Base-by-base conservation (phyloP, 2,329 filamentous ascomycete species). In the Talaromyces rugulosus region DNA sequence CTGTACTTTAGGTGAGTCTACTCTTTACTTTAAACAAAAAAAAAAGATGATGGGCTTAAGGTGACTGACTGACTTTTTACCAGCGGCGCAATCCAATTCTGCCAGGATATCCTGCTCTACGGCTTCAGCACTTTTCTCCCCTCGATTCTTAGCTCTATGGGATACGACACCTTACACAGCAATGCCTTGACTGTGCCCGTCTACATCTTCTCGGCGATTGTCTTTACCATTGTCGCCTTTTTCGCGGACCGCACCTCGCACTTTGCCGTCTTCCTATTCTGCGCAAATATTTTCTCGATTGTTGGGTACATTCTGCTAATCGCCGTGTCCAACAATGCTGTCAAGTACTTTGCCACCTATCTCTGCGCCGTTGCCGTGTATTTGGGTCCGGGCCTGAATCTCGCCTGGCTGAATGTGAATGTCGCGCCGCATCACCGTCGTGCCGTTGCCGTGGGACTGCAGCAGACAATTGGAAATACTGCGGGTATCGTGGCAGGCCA, bases 121-220 rank as follows among this genome's bases (percentile, higher is more conserved):
- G 83, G 83, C n/a, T 85, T 86, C 70, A 81, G 78, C 65, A 85
- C 82, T 9, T 86, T 86, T 68, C 72, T 85, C 4, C 85, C 85
- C 2, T 80, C 80, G 1, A 86, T 87, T 65, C 75, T 86, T 55
- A 74, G 78, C 50, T 76, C 75, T 34, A 80, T 85, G 70, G 82
- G 83, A 2, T 85, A 83, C 66, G 71, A 75, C 42, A 77, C 76
- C n/a, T 72, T 85, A 23, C 74, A 81, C 65, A 79, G 80, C 11
- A 82, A 86, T 61, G 80, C 82, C 40, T 72, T 86, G 36, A 85
- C 82, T 4, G 81, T 86, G 0, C 84, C 84, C 0, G 82, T 85
- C n/a, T 86, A 83, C 65, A 69, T 83, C 14, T 79, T 80, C 62
- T 82, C 81, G 3, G 81, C 78, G 0, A 62, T 79, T 6, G 68